Base-by-base conservation (phyloP, 306 rosid species). In the Acacia confusa region DNA sequence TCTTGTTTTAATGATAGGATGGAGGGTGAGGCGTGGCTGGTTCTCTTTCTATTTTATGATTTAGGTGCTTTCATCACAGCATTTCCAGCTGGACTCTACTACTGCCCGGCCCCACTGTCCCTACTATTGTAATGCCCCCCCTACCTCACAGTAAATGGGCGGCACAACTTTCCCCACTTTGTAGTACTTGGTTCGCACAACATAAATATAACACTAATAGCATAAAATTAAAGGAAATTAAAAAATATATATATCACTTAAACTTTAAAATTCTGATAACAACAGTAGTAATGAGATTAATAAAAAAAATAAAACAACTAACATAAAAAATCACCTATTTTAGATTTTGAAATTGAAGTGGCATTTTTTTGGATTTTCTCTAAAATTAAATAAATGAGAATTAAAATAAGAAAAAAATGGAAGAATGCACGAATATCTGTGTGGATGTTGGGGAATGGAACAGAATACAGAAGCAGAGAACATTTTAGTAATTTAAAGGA, bases 61-160 rank as follows among this genome's bases (percentile, higher is more conserved):
- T 87, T 65, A 70, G 74, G 77, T 52, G 72, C 44, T 82, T 67
- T 78, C 57, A 55, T 17, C 75, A 81, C 72, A 75, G 83, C 86
- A 80, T 81, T 85, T 86, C 87, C 94, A 92, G 92, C 90, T 92
- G 89, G 85, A 85, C 15, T 28, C 34, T 40, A 43, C 74, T 36
- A 38, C 28, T 4, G 5, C 3, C 8, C 38, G 52, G 48, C 73
- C 73, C 73, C 73, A n/a, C 73, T 20, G 1, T 55, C 63, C 11
- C 13, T 9, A 2, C 72, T 10, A 17, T 34, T 9, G 30, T 2
- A 20, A 22, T 55, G 25, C 50, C 7, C 68, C 68, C 69, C 63
- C 50, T 48, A 71, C 53, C 22, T 30, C 34, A 58, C 65, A 24
- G 65, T 58, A 58, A 24, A 9, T 58, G 13, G 3, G 11, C 7